Conservation (phyloP, 1,284 basidiomycete species). For the Pascua guehoae region DNA sequence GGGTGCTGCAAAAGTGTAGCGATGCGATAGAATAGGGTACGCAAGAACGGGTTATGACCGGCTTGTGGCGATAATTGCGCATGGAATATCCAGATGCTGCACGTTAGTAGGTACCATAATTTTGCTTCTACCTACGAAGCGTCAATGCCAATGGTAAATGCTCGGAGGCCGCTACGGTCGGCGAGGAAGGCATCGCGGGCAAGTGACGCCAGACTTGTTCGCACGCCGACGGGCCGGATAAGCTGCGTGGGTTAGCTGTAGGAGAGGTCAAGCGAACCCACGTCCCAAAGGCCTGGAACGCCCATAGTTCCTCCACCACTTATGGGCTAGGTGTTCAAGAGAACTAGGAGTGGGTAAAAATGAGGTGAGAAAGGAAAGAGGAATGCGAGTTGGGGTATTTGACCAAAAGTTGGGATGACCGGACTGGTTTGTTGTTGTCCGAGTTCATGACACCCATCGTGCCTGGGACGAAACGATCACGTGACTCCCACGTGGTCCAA, state of each 20-base stretch:
- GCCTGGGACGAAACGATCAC: not conserved
- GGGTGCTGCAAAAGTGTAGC: constrained; percentile 70
- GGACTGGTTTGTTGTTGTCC: constrained; percentile 1
- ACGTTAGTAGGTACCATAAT: not conserved
- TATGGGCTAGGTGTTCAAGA: too few relatives aligned
- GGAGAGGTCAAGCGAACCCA: constrained; percentile 23
- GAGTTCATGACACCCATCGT: not conserved
- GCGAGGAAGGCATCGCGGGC: constrained; percentile 39
- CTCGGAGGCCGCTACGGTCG: constrained; percentile 40
- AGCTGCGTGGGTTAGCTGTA: constrained; percentile 26
- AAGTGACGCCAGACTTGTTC: constrained; percentile 32
- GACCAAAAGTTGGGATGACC: not conserved
- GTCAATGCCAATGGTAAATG: constrained; percentile 50
- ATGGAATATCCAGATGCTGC: constrained; percentile 54
- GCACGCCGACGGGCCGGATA: constrained; percentile 39
- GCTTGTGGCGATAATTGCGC: constrained; percentile 42
- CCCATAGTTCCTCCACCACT: constrained; percentile 36
- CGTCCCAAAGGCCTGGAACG: constrained; percentile 50
- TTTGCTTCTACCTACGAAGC: constrained; percentile 37
- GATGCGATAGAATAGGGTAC: constrained; percentile 55
- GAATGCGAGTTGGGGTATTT: not conserved
- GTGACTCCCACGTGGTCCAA: not conserved
- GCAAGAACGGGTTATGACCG: constrained; percentile 53
- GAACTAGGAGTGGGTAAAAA: too few relatives aligned
- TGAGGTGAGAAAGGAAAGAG: not conserved